Base-by-base conservation (phyloP, 306 rosid species). In the Vachellia pachyceras region DNA sequence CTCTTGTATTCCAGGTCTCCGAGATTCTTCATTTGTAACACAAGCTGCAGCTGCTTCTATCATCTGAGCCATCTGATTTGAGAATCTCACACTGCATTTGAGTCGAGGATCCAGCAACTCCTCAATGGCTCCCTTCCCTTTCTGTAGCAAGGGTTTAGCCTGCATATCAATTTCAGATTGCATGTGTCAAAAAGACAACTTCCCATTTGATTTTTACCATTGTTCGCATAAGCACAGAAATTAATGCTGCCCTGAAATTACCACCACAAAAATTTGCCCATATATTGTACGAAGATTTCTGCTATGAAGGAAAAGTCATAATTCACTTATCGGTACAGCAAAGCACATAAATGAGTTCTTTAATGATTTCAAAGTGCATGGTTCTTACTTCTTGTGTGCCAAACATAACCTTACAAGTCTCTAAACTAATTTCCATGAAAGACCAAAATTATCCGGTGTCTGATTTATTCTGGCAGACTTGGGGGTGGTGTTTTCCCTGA, bases 31-130 rank as follows among this genome's bases (percentile, higher is more conserved):
- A 37, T 84, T 87, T 1, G 94, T 90, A 55, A 91, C 79, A 82
- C 96, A 95, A 22, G 94, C 92, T 68, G 96, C 97, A 1, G 97
- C 93, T 50, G 99, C 98, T 82, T 93, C 98, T 3, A 93, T 90
- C 93, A 89, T 82, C 86, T 87, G 88, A 36, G 84, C 91, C 41
- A 95, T 89, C 83, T 95, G 95, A 82, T 89, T 85, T 17, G 98
- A 90, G 83, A 69, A 85, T 81, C 78, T 88, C 54, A 83, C 54
- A 37, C 78, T 90, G 87, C 90, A 87, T 79, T 90, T 82, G 50
- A 93, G 82, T 75, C 69, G 87, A 55, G 99, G 96, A 89, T 95
- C 98, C 50, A 95, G 83, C 89, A 95, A 84, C 88, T 93, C 98
- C 39, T 88, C 90, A 3, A 93, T 91, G 79, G 97, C 94, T 73